Evolutionary conservation across 176 grass and related monocot genomes (phyloP).

Genomic region (Oryza longistaminata): DNA sequence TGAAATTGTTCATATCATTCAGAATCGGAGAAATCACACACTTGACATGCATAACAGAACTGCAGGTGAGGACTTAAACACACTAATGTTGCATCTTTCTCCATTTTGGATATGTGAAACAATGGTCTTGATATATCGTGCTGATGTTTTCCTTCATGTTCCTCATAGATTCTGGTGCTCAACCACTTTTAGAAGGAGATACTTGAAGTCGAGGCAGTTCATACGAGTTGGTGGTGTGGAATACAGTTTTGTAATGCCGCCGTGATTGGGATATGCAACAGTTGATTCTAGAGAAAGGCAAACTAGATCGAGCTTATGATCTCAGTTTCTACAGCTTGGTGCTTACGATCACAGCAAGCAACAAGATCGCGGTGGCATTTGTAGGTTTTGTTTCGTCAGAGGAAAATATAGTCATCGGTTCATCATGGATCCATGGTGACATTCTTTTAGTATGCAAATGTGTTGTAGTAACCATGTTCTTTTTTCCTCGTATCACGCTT

Average conservation of each 20-base stretch:
- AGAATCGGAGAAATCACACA: constrained; percentile 32
- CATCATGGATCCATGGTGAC: background rate
- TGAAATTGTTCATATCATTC: constrained; percentile 52
- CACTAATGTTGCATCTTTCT: background rate
- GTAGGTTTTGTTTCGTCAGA: background rate
- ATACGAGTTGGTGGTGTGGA: background rate
- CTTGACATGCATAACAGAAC: constrained; percentile 27
- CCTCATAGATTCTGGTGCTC: constrained; percentile 37
- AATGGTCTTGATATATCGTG: too few relatives aligned
- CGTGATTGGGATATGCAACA: background rate
- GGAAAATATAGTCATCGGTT: background rate
- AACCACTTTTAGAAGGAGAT: constrained; percentile 51
- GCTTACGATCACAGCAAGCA: background rate
- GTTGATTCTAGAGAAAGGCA: constrained; percentile 3
- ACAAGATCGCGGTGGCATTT: constrained; percentile 13
- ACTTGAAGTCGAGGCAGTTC: constrained; percentile 7
- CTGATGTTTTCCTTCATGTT: constrained; percentile 9
- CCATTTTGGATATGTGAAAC: background rate
- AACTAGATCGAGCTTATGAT: background rate
- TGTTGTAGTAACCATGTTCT: constrained; percentile 2
- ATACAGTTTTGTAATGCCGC: background rate
- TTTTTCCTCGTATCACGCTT: background rate
- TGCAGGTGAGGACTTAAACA: constrained; percentile 39
- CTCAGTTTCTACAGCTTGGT: background rate
- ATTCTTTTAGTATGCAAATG: background rate